Conservation (phyloP, 108 stramenopile genomes). For the Cyclotella sp. region DNA sequence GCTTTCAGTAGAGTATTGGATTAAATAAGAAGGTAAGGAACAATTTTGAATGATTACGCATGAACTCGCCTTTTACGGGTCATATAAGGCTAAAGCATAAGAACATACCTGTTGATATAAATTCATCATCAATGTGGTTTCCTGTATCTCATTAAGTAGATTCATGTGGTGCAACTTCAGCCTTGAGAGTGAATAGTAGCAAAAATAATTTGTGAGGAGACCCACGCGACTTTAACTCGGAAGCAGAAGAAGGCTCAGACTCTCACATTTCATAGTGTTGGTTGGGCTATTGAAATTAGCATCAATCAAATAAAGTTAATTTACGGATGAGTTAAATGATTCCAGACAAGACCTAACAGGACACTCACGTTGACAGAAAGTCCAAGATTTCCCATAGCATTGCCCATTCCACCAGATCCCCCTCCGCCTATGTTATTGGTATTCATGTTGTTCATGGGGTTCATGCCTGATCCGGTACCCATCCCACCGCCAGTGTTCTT, state of each 20-base stretch:
- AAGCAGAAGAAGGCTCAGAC: not conserved
- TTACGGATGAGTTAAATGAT: not conserved
- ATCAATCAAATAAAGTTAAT: not conserved
- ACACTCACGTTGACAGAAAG: conserved; percentile 45
- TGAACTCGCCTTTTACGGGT: not conserved
- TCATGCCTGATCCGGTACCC: conserved; percentile 5
- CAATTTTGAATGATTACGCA: too few relatives aligned
- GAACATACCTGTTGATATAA: conserved; percentile 55
- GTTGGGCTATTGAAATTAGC: conserved; percentile 27
- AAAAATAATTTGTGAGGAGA: not conserved
- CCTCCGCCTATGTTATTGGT: conserved; percentile 7
- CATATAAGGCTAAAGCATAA: not conserved
- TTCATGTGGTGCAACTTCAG: conserved; percentile 94
- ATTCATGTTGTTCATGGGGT: conserved; percentile 19
- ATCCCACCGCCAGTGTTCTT: conserved; percentile 4
- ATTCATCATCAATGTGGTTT: conserved; percentile 94
- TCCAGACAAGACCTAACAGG: not conserved
- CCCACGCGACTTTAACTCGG: not conserved
- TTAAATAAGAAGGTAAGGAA: too few relatives aligned
- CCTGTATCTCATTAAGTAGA: conserved; percentile 91
- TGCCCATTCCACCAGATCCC: conserved; percentile 14
- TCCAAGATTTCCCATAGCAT: conserved; percentile 37
- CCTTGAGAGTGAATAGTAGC: not conserved
- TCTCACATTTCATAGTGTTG: conserved; percentile 78
- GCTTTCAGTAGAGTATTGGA: not conserved